These are phyloP conservation scores for Podospora comata DNA, from an alignment of 495 filamentous ascomycete species.

Conservation along the genomic window DNA sequence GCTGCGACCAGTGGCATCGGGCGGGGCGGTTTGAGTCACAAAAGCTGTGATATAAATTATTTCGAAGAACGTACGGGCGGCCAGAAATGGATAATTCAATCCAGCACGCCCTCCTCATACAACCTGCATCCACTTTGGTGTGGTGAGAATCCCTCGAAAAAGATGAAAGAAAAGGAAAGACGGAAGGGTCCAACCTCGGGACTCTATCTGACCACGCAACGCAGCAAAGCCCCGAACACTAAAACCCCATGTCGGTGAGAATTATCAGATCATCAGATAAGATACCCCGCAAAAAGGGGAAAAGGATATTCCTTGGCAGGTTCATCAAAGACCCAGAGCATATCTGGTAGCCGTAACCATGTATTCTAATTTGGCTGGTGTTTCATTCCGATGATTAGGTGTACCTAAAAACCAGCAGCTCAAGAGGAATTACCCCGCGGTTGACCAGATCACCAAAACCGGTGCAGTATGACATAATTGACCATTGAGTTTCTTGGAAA, in stretches of 20 bases:
- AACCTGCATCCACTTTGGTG: not conserved
- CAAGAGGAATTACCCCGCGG: not conserved
- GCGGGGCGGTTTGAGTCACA: not conserved
- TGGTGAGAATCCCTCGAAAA: not conserved
- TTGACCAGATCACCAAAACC: not conserved
- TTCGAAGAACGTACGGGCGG: not conserved
- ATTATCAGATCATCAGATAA: conserved; percentile 27
- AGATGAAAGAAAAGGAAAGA: not conserved
- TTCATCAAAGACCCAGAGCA: not conserved
- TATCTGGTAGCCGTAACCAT: not conserved
- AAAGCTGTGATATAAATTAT: not conserved
- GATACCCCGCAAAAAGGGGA: not conserved
- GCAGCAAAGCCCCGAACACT: not conserved
- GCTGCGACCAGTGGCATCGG: not conserved
- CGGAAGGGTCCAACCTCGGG: not conserved
- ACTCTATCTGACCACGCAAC: not conserved
- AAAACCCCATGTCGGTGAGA: conserved; percentile 5
- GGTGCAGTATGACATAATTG: not conserved
- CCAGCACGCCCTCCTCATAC: not conserved
- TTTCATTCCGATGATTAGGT: not conserved
- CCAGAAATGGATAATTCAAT: not conserved
- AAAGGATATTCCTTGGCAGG: not conserved
- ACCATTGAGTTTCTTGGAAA: not conserved
- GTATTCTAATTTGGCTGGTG: not conserved
- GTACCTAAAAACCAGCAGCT: not conserved